Evolutionary conservation across 1,284 basidiomycete species (phyloP).

Genomic region (Puccinia coronata): DNA sequence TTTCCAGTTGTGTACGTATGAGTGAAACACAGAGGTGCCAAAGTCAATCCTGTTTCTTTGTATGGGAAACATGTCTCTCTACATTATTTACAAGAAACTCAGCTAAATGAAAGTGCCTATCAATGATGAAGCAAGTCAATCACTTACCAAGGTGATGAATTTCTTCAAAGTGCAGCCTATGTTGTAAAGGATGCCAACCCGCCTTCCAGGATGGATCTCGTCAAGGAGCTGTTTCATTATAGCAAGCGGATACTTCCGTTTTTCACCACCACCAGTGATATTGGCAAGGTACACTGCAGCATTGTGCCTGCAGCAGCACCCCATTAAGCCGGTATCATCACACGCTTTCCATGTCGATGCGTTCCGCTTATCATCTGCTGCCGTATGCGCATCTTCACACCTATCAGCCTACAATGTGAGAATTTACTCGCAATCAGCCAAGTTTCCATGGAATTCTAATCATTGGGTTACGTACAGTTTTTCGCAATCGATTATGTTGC

Average conservation of each 20-base stretch:
- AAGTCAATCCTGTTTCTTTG: neutral
- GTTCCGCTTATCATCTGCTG: conserved; percentile 5
- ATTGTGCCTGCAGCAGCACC: too few relatives aligned
- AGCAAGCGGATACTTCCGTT: neutral
- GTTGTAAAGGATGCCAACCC: neutral
- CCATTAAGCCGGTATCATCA: neutral
- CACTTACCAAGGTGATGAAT: neutral
- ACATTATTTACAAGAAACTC: neutral
- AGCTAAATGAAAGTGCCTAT: too few relatives aligned
- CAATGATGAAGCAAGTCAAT: neutral
- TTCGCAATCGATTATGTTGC: neutral
- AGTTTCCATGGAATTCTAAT: neutral
- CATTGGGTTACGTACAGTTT: neutral
- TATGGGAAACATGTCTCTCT: neutral
- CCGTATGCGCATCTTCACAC: conserved; percentile 1
- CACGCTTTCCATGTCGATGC: neutral
- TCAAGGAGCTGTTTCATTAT: neutral
- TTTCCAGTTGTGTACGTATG: conserved; percentile 19
- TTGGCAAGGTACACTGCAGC: neutral
- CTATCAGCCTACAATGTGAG: neutral
- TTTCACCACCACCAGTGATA: neutral
- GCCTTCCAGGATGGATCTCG: neutral
- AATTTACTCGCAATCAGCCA: too few relatives aligned
- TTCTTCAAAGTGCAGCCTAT: neutral
- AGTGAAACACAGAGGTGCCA: conserved; percentile 1